A percentile compares a stretch with the other conserved stretches of the same genome.
phyloP scores from a whole-genome alignment of 2,329 filamentous ascomycete species.

The Cordyceps javanica region DNA sequence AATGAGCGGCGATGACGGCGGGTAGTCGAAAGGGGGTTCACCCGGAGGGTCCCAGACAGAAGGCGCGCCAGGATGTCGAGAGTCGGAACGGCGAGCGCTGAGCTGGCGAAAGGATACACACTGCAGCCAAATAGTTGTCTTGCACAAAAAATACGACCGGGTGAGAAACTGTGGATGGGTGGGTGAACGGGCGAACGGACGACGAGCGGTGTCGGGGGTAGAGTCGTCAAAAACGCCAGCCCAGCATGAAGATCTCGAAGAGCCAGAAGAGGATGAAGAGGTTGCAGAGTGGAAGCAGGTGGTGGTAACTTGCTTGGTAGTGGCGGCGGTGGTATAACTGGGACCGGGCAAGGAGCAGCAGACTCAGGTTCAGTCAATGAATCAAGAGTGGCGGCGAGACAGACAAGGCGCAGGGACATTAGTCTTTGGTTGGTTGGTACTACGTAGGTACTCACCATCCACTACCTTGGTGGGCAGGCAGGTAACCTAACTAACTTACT shows the following conservation, averaged over 20 bases:
- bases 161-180: not conserved
- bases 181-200: too few relatives aligned
- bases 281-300: constrained; percentile 11
- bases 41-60: not conserved
- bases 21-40: constrained; percentile 9
- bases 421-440: too few relatives aligned
- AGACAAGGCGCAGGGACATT: not conserved
- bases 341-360: not conserved
- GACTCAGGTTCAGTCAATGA: constrained; percentile 3
- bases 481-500: too few relatives aligned
- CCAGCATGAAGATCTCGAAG: constrained; percentile 10
- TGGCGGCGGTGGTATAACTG: not conserved
- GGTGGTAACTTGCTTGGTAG: not conserved
- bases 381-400: not conserved
- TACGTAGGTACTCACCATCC: not conserved
- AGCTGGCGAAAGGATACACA: not conserved
- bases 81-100: constrained; percentile 1
- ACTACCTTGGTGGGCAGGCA: too few relatives aligned
- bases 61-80: constrained; percentile 1
- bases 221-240: constrained; percentile 5
- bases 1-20: constrained; percentile 3
- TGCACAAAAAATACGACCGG: constrained; percentile 8
- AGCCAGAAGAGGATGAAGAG: constrained; percentile 1
- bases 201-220: constrained; percentile 5
- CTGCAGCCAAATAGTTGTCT: constrained; percentile 11